These are phyloP conservation scores for Cyamopsis tetragonoloba DNA, from an alignment of 306 rosid species.

Conservation along the genomic window DNA sequence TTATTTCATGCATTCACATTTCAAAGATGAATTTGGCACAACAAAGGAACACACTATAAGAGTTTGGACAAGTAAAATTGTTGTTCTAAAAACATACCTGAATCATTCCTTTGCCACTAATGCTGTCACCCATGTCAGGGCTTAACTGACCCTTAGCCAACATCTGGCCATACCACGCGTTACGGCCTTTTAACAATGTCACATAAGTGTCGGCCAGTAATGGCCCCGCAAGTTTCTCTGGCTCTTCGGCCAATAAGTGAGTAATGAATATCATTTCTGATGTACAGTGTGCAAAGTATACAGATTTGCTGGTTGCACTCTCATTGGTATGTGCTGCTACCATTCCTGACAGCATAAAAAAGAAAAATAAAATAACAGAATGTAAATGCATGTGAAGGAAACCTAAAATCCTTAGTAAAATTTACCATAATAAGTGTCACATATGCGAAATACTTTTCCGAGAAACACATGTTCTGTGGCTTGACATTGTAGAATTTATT, in stretches of 20 bases:
- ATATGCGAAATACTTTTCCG: too few species aligned
- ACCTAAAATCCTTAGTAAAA: not conserved
- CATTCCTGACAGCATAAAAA: conserved; percentile 56
- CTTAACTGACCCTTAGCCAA: conserved; percentile 84
- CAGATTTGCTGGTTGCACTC: conserved; percentile 95
- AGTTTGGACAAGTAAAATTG: not conserved
- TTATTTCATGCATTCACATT: too few species aligned
- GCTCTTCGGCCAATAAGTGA: conserved; percentile 52
- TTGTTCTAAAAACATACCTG: conserved; percentile 66
- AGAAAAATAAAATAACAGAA: not conserved
- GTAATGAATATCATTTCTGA: conserved; percentile 93
- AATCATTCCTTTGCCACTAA: conserved; percentile 94
- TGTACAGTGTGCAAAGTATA: conserved; percentile 88
- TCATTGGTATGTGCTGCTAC: conserved; percentile 93
- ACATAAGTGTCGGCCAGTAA: conserved; percentile 87
- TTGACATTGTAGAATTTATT: not conserved
- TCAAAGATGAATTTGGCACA: conserved; percentile 6
- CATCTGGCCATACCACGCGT: conserved; percentile 55
- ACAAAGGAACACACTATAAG: not conserved
- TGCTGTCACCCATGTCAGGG: conserved; percentile 89
- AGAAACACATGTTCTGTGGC: too few species aligned
- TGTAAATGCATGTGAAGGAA: conserved; percentile 19
- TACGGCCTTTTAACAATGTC: conserved; percentile 83
- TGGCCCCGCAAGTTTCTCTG: conserved; percentile 95
- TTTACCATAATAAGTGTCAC: not conserved